Evolutionary conservation across 2,329 filamentous ascomycete species (phyloP).

Genomic region (Bisporella sp.): DNA sequence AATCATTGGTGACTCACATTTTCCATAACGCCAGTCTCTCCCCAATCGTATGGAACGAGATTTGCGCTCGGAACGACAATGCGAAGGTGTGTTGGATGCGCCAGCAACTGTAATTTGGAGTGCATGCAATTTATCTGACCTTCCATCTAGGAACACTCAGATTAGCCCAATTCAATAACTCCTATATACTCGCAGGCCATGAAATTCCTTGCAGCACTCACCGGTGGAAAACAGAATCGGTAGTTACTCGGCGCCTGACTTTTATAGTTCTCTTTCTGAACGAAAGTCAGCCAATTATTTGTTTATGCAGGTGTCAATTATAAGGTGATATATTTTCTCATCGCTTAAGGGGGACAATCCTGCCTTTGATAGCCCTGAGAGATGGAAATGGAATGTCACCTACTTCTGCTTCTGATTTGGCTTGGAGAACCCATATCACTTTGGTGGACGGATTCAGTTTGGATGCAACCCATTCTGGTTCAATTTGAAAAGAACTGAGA

Average conservation of each 20-base stretch:
- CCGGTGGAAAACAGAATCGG: conserved; percentile 69
- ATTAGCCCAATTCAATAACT: too few relatives aligned
- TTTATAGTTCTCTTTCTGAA: conserved; percentile 42
- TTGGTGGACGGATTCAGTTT: conserved; percentile 62
- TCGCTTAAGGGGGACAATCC: too few relatives aligned
- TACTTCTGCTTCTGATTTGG: conserved; percentile 46
- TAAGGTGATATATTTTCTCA: too few relatives aligned
- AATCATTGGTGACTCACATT: conserved; percentile 50
- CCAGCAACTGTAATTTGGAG: conserved; percentile 89
- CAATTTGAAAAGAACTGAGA: conserved; percentile 82
- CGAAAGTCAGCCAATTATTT: conserved; percentile 5
- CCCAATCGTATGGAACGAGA: conserved; percentile 75
- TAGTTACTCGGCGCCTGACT: conserved; percentile 48
- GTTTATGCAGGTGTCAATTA: too few relatives aligned
- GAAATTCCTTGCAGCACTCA: background rate
- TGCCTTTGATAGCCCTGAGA: background rate
- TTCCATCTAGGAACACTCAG: conserved; percentile 40
- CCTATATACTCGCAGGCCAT: too few relatives aligned
- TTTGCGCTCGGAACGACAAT: conserved; percentile 87
- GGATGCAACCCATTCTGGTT: conserved; percentile 45
- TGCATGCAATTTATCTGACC: conserved; percentile 73
- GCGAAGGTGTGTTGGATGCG: conserved; percentile 64
- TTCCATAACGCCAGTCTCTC: conserved; percentile 61
- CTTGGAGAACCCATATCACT: conserved; percentile 53
- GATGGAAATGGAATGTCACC: conserved; percentile 10